Conservation (phyloP, 75 land plant species). For the Cupressus sempervirens region DNA sequence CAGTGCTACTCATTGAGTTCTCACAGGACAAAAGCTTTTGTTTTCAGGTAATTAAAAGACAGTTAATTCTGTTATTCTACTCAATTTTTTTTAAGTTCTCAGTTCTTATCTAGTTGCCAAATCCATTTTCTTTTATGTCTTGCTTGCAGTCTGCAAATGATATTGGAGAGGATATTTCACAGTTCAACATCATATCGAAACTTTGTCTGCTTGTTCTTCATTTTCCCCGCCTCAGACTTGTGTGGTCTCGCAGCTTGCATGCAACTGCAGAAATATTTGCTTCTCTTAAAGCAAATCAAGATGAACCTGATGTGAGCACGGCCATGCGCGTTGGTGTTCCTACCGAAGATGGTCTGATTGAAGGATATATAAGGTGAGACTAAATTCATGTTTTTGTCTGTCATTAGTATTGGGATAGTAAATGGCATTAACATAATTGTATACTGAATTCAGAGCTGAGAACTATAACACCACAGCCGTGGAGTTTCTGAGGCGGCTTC, state of each 20-base stretch:
- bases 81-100: neutral
- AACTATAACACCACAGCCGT: conserved; percentile 95
- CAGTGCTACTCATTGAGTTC: conserved; percentile 97
- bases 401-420: neutral
- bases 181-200: conserved; percentile 81
- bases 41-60: conserved; percentile 67
- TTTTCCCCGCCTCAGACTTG: conserved; percentile 95
- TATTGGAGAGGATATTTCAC: conserved; percentile 90
- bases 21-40: conserved; percentile 98
- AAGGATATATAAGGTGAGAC: conserved; percentile 82
- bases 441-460: conserved; percentile 76
- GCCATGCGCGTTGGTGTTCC: conserved; percentile 96
- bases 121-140: neutral
- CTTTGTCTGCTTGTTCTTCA: conserved; percentile 86
- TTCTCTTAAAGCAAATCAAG: conserved; percentile 90
- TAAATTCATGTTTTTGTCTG: neutral
- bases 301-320: conserved; percentile 87
- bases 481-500: conserved; percentile 89
- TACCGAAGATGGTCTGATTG: conserved; percentile 90
- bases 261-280: conserved; percentile 99
- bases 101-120: neutral
- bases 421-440: neutral
- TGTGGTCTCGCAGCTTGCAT: conserved; percentile 98
- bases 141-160: conserved; percentile 89
- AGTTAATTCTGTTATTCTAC: neutral